Conservation (phyloP, 345 rosid species). For the Populus euphratica region DNA sequence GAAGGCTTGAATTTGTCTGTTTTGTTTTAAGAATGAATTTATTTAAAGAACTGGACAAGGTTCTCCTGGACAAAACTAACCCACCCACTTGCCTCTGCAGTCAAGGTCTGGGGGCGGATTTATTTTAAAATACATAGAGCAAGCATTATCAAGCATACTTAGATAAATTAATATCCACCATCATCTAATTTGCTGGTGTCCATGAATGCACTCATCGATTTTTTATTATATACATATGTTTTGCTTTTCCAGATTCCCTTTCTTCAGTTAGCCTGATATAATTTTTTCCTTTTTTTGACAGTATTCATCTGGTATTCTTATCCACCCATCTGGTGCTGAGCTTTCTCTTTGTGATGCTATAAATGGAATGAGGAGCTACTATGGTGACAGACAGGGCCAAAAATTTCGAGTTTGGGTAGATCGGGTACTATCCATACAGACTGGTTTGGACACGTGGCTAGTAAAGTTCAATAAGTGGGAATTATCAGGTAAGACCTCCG, state of each 20-base stretch:
- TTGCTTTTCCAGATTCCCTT: background rate
- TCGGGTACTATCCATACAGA: slow-evolving; percentile 49
- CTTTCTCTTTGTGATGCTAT: slow-evolving; percentile 49
- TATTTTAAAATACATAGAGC: background rate
- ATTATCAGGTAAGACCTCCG: slow-evolving; percentile 43
- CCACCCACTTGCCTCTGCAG: background rate
- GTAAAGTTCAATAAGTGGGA: slow-evolving; percentile 83
- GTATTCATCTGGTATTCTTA: slow-evolving; percentile 53
- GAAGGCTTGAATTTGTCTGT: background rate
- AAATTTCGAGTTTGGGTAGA: slow-evolving; percentile 80
- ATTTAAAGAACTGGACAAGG: background rate
- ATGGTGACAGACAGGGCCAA: slow-evolving; percentile 81
- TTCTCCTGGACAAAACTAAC: background rate
- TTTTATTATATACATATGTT: background rate
- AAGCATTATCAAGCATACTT: background rate
- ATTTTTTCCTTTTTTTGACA: slow-evolving; percentile 26
- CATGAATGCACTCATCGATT: background rate
- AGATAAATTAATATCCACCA: background rate
- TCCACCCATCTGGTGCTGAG: slow-evolving; percentile 77
- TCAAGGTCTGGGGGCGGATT: background rate
- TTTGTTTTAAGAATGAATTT: background rate
- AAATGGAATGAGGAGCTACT: slow-evolving; percentile 41
- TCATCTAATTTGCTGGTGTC: background rate
- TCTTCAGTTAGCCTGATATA: background rate
- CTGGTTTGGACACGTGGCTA: slow-evolving; percentile 61